These are phyloP conservation scores for Russula compacta DNA, from an alignment of 768 basidiomycete genomes.

Conservation along the genomic window DNA sequence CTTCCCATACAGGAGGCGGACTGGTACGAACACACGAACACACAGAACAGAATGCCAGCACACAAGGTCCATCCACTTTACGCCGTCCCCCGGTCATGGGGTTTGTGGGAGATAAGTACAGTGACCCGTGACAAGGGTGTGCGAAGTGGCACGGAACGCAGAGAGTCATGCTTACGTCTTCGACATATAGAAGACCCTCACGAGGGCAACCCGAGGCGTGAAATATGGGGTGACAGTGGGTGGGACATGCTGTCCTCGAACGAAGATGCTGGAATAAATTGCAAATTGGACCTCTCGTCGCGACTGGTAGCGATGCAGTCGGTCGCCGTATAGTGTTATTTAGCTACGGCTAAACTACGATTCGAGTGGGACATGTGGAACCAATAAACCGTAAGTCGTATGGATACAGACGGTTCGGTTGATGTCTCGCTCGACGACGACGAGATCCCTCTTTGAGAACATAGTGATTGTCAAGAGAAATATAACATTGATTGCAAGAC, in stretches of 20 bases:
- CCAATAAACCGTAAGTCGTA: too few species aligned
- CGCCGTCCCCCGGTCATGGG: constrained; percentile 4
- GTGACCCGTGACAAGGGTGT: constrained; percentile 9
- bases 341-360: too few species aligned
- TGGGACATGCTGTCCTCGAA: neutral
- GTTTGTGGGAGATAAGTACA: constrained; percentile 4
- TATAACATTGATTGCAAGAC: too few species aligned
- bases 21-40: neutral
- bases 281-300: too few species aligned
- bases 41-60: neutral
- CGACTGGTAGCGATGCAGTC: too few species aligned
- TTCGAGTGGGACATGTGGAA: too few species aligned
- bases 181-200: neutral
- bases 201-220: neutral
- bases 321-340: too few species aligned
- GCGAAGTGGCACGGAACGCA: neutral
- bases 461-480: too few species aligned
- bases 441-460: too few species aligned
- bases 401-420: too few species aligned
- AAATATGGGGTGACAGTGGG: neutral
- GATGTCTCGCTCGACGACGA: too few species aligned
- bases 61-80: neutral
- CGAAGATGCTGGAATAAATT: too few species aligned
- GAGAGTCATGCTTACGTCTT: constrained; percentile 11
- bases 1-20: neutral